phyloP scores from a whole-genome alignment of 192 early-diverging fungal species.

The Coemansia sp. region DNA sequence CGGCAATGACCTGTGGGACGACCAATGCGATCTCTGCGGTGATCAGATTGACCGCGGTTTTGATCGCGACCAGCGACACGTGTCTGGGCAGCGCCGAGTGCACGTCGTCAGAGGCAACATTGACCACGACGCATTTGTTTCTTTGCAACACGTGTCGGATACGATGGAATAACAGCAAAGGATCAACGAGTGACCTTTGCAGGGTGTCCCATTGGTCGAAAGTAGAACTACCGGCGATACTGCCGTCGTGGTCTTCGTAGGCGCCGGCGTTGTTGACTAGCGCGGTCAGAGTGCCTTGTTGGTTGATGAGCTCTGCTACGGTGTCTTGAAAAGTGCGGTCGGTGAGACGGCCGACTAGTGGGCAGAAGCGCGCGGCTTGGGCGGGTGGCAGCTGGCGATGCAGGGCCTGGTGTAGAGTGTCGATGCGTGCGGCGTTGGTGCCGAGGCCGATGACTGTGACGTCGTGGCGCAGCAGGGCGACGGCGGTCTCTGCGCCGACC shows the following conservation, averaged over 20 bases:
- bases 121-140: constrained; percentile 11
- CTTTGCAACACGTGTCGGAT: constrained; percentile 16
- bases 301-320: constrained; percentile 8
- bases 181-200: constrained; percentile 19
- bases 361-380: constrained; percentile 16
- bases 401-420: not conserved
- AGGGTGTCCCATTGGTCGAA: constrained; percentile 31
- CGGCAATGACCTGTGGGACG: constrained; percentile 21
- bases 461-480: constrained; percentile 17
- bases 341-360: constrained; percentile 13
- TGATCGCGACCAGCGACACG: constrained; percentile 32
- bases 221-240: not conserved
- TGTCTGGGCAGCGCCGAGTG: constrained; percentile 12
- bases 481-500: constrained; percentile 27
- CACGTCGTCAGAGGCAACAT: constrained; percentile 31
- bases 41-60: constrained; percentile 39
- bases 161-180: constrained; percentile 20
- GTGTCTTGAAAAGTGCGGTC: constrained; percentile 3
- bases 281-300: constrained; percentile 8
- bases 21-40: constrained; percentile 39
- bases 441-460: constrained; percentile 29
- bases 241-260: constrained; percentile 1
- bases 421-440: constrained; percentile 15
- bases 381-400: constrained; percentile 5
- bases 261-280: constrained; percentile 32